Percentiles rank a stretch among this genome's conserved stretches.
These are phyloP conservation scores for Debaryomyces psychrophilus DNA, from an alignment of 1,139 yeast genomes.

Conservation along the genomic window DNA sequence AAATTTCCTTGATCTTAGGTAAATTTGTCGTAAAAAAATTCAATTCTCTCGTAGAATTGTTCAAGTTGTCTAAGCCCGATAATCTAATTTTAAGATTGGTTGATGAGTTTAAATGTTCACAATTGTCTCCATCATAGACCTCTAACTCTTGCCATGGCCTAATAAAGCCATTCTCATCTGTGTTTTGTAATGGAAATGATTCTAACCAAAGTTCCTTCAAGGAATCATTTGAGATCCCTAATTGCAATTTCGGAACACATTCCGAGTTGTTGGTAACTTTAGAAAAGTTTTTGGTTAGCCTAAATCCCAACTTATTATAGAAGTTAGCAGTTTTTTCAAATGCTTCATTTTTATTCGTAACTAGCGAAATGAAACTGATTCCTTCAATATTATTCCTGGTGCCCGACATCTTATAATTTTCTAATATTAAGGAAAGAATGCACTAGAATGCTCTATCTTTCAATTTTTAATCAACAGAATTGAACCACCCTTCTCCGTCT, in stretches of 20 bases:
- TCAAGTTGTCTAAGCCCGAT: slow-evolving; percentile 35
- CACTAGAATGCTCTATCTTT: neutral
- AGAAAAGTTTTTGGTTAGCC: slow-evolving; percentile 55
- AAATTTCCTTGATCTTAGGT: slow-evolving; percentile 35
- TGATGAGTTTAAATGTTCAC: slow-evolving; percentile 32
- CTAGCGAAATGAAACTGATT: slow-evolving; percentile 56
- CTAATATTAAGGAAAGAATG: neutral
- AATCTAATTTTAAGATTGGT: slow-evolving; percentile 61
- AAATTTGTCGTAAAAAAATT: slow-evolving; percentile 58
- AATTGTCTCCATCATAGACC: slow-evolving; percentile 54
- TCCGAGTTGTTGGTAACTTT: slow-evolving; percentile 49
- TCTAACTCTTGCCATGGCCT: slow-evolving; percentile 62
- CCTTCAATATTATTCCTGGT: slow-evolving; percentile 19
- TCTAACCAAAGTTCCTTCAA: slow-evolving; percentile 72
- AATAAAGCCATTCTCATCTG: slow-evolving; percentile 48
- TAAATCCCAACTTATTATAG: slow-evolving; percentile 61
- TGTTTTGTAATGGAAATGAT: slow-evolving; percentile 61
- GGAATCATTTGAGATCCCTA: slow-evolving; percentile 67
- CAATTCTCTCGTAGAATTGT: slow-evolving; percentile 37
- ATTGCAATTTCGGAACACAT: slow-evolving; percentile 34
- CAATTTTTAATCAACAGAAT: neutral
- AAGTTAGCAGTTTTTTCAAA: slow-evolving; percentile 54
- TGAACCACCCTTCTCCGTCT: slow-evolving; percentile 1
- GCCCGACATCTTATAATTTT: neutral
- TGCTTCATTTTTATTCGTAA: slow-evolving; percentile 51